These are phyloP conservation scores for Talaromyces sp. DNA, from an alignment of 2,329 filamentous ascomycete species.

Conservation along the genomic window DNA sequence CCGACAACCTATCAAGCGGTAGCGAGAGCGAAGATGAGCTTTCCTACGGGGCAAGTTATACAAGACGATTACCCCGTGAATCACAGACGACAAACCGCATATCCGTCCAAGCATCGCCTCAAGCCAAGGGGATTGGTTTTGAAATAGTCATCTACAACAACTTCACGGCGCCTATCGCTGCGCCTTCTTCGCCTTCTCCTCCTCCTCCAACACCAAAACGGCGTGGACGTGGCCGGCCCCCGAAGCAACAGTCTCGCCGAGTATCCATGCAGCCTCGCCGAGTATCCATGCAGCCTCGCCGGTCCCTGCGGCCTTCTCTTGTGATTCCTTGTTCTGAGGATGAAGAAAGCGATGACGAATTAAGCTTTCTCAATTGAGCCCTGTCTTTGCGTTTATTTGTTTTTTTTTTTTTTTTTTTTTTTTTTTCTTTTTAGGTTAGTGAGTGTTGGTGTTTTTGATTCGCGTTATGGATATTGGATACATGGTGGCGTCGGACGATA, in stretches of 20 bases:
- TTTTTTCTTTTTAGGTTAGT: not conserved
- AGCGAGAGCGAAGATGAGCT: not conserved
- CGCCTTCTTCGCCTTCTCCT: not conserved
- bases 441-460: not conserved
- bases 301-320: conserved; percentile 11
- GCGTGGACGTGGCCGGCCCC: conserved; percentile 8
- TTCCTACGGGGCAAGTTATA: not conserved
- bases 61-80: not conserved
- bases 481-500: not conserved
- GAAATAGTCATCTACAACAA: conserved; percentile 10
- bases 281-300: not conserved
- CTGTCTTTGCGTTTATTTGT: not conserved
- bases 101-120: not conserved
- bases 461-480: not conserved
- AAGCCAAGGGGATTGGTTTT: not conserved
- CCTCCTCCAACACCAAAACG: not conserved
- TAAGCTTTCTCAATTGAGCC: conserved; percentile 25
- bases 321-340: conserved; percentile 24
- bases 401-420: not conserved
- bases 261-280: not conserved
- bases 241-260: not conserved
- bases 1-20: not conserved
- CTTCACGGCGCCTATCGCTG: not conserved
- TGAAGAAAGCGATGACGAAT: conserved; percentile 33
- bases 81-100: not conserved